Evolutionary conservation across 768 basidiomycete species (phyloP).

Genomic region (Calocybe indica): DNA sequence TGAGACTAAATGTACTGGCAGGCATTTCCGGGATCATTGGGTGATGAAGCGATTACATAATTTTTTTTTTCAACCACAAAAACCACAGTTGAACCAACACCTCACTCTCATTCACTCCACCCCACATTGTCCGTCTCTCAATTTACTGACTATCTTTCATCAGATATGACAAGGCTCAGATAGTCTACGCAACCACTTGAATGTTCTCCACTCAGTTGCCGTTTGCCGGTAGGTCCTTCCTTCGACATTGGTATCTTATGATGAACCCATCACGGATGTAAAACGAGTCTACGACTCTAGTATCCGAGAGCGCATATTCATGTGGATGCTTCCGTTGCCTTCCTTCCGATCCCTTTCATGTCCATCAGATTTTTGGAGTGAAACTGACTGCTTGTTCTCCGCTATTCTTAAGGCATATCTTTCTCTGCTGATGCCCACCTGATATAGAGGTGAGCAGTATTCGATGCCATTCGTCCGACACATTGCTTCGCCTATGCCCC

Average conservation of each 20-base stretch:
- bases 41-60: too few species aligned
- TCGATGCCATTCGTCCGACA: too few species aligned
- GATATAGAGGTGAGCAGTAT: too few species aligned
- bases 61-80: too few species aligned
- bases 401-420: background rate
- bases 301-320: constrained; percentile 10
- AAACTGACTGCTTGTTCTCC: constrained; percentile 1
- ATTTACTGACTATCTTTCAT: too few species aligned
- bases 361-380: background rate
- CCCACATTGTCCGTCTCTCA: too few species aligned
- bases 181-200: too few species aligned
- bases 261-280: constrained; percentile 8
- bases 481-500: background rate
- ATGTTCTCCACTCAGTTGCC: too few species aligned
- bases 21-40: background rate
- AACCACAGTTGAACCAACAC: too few species aligned
- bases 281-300: constrained; percentile 3
- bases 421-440: background rate
- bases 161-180: too few species aligned
- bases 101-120: too few species aligned
- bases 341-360: constrained; percentile 37
- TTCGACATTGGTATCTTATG: background rate
- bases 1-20: background rate
- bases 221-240: background rate
- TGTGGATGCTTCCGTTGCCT: constrained; percentile 56